Percentiles rank a stretch among this genome's conserved stretches.
Conservation (phyloP, 1,284 basidiomycete species). For the Cryptococcus sp. region DNA sequence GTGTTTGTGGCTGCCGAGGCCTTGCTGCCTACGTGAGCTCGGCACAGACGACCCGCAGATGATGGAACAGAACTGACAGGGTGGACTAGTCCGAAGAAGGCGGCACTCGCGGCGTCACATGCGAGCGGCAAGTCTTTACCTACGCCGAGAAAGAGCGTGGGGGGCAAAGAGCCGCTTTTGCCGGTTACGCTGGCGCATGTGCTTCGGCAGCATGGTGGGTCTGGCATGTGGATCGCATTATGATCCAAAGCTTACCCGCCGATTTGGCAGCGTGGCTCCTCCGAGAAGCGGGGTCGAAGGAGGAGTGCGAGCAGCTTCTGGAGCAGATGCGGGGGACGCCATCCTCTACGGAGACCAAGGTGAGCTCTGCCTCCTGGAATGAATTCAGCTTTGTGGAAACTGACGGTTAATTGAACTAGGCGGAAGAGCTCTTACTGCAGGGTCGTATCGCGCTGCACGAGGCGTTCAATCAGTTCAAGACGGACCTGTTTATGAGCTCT, state of each 20-base stretch:
- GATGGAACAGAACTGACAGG: constrained; percentile 40
- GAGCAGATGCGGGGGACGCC: constrained; percentile 51
- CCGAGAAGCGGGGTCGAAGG: constrained; percentile 58
- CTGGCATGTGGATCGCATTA: neutral
- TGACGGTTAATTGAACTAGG: constrained; percentile 50
- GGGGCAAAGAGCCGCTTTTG: constrained; percentile 59
- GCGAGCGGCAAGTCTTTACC: constrained; percentile 41
- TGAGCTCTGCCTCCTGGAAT: constrained; percentile 25
- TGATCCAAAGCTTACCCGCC: neutral
- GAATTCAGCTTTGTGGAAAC: neutral
- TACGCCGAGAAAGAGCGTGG: constrained; percentile 19
- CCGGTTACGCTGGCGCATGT: constrained; percentile 65
- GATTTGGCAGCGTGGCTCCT: constrained; percentile 64
- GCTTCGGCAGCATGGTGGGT: constrained; percentile 69
- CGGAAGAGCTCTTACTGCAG: constrained; percentile 67
- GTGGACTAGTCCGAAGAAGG: constrained; percentile 14
- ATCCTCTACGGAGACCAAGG: constrained; percentile 24
- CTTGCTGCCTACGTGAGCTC: constrained; percentile 28
- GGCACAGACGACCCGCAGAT: constrained; percentile 27
- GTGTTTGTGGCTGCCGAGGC: constrained; percentile 36
- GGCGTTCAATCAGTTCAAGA: constrained; percentile 69
- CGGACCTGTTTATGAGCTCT: constrained; percentile 81
- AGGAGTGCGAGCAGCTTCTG: constrained; percentile 57
- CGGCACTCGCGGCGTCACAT: constrained; percentile 13
- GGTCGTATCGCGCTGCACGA: constrained; percentile 70